Evolutionary conservation across 495 filamentous ascomycete species (phyloP), one percentile per base, ranked within the genome.

Genomic region (Rostrohypoxylon terebratum): DNA sequence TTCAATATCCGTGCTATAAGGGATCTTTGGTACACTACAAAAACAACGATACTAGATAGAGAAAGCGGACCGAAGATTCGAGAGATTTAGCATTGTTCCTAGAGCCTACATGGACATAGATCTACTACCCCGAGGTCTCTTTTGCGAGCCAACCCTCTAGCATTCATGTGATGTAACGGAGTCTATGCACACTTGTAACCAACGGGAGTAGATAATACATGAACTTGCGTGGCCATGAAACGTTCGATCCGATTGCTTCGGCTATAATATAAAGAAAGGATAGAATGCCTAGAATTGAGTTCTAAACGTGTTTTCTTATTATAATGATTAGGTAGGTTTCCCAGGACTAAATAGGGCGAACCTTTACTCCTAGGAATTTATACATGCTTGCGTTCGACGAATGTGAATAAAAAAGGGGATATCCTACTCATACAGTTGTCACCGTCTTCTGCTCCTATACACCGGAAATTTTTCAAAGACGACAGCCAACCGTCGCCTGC

Each of bases 341-440:
- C 71, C 20, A 54, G 71, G 58, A 57, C 71, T 69, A 63, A 68
- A 25, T 44, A 63, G 28, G 57, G 40, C 7, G 25, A 62, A 53
- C 63, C 62, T 64, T 63, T 50, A 55, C 36, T 33, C 66, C 66
- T 48, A 40, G 55, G 61, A 63, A 42, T 66, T 64, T 68, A 68
- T 75, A 68, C 72, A 75, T 68, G 55, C 11, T 54, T 16, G 60
- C 63, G 53, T 58, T 59, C 34, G 50, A 61, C 47, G 58, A 72
- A 70, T 68, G 50, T 10, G 38, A 65, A 66, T 74, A 61, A 76
- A 61, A 61, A 75, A 7, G 16, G 55, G 73, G 67, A 77, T 73
- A 77, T 76, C 75, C 75, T 77, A 77, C 68, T 77, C 75, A 66
- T 77, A 77, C 75, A 77, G 62, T 74, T 63, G 21, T 70, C 70